Percentiles rank a stretch among this genome's conserved stretches.
Evolutionary conservation across 495 filamentous ascomycete genomes (phyloP).

Genomic region (Aspergillus carlsbadensis): DNA sequence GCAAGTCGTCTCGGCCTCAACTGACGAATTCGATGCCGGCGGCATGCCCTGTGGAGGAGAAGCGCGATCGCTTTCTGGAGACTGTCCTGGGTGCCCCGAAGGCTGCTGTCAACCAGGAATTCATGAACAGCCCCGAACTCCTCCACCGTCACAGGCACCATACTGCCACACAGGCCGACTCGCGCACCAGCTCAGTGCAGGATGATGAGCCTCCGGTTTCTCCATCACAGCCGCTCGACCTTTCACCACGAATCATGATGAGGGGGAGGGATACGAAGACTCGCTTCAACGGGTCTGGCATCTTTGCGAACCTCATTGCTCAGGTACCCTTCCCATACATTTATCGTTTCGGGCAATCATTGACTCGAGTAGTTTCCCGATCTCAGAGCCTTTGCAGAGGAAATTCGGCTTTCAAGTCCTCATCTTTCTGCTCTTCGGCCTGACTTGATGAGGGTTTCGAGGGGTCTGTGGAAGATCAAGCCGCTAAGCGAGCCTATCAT

Average conservation of each 20-base stretch:
- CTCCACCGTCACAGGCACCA: slow-evolving; percentile 32
- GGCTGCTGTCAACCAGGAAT: slow-evolving; percentile 40
- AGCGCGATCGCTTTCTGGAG: slow-evolving; percentile 40
- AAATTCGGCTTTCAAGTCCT: slow-evolving; percentile 38
- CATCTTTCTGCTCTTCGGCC: slow-evolving; percentile 37
- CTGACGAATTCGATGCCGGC: slow-evolving; percentile 12
- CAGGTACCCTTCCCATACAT: slow-evolving; percentile 26
- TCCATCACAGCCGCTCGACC: slow-evolving; percentile 39
- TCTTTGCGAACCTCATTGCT: slow-evolving; percentile 43
- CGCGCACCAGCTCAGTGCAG: slow-evolving; percentile 6
- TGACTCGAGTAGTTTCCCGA: slow-evolving; percentile 39
- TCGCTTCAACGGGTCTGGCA: slow-evolving; percentile 42
- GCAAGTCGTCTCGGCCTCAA: slow-evolving; percentile 31
- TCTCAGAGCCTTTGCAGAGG: slow-evolving; percentile 41
- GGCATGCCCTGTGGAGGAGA: slow-evolving; percentile 23
- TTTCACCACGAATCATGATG: slow-evolving; percentile 44
- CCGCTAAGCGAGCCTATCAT: slow-evolving; percentile 35
- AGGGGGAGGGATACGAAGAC: slow-evolving; percentile 44
- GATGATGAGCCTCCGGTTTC: slow-evolving; percentile 25
- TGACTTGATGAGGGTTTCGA: slow-evolving; percentile 35
- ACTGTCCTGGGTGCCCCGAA: slow-evolving; percentile 46
- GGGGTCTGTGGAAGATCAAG: slow-evolving; percentile 35
- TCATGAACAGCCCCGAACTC: slow-evolving; percentile 32
- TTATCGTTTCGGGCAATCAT: background rate
- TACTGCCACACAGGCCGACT: slow-evolving; percentile 2